A percentile compares a stretch with the other conserved stretches of the same genome.
Conservation (phyloP, 192 early-diverging fungal species). For the Powellomyces hirtus region DNA sequence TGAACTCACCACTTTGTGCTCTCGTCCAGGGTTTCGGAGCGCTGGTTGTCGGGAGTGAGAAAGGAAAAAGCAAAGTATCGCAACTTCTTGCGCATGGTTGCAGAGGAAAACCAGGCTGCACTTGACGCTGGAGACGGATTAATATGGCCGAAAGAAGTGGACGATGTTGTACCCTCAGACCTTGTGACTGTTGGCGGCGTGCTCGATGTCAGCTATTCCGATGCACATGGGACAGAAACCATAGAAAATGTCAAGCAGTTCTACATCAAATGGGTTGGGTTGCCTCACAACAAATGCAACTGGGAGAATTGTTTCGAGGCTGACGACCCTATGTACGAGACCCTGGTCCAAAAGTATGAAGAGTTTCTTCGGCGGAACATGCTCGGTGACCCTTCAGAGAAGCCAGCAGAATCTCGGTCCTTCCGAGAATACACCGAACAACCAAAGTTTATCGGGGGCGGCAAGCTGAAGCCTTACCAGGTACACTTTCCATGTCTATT, state of each 20-base stretch:
- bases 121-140: neutral
- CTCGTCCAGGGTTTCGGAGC: constrained; percentile 28
- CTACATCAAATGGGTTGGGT: constrained; percentile 65
- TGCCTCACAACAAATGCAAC: constrained; percentile 51
- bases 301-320: constrained; percentile 18
- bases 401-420: neutral
- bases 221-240: neutral
- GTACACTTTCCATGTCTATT: constrained; percentile 57
- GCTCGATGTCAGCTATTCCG: constrained; percentile 31
- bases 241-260: constrained; percentile 45
- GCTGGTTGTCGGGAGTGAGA: constrained; percentile 35
- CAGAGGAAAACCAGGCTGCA: constrained; percentile 9
- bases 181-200: constrained; percentile 32
- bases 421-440: constrained; percentile 55
- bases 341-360: neutral
- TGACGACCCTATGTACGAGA: neutral
- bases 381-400: neutral
- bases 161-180: constrained; percentile 28
- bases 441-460: constrained; percentile 46
- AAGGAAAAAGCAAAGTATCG: constrained; percentile 7
- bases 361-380: neutral
- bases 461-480: constrained; percentile 65
- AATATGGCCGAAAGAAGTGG: constrained; percentile 30
- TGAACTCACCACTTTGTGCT: neutral
- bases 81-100: constrained; percentile 26